Percentiles rank a stretch among this genome's conserved stretches.
phyloP scores from a whole-genome alignment of 352 stramenopile species.

The Phytophthora citrophthora region DNA sequence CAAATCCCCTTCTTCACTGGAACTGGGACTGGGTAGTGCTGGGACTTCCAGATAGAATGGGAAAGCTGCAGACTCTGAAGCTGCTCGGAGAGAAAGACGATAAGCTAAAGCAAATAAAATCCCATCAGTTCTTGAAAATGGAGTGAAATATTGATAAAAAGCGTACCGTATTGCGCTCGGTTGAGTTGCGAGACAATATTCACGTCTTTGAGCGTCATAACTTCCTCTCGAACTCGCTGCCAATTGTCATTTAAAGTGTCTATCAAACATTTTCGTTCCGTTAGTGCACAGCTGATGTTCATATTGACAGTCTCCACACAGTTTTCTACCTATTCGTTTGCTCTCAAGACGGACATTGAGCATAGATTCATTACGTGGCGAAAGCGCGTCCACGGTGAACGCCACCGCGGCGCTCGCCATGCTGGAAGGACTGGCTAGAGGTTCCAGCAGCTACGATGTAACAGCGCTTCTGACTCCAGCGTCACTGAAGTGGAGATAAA shows the following conservation, averaged over 20 bases:
- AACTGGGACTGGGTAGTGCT: constrained; percentile 6
- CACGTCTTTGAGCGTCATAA: constrained; percentile 15
- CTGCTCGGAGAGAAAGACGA: constrained; percentile 22
- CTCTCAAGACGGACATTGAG: constrained; percentile 22
- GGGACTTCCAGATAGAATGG: constrained; percentile 26
- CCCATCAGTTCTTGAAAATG: neutral
- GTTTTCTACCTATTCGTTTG: constrained; percentile 12
- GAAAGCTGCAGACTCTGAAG: constrained; percentile 17
- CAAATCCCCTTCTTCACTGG: constrained; percentile 15
- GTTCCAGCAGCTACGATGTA: constrained; percentile 13
- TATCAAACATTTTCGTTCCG: constrained; percentile 3
- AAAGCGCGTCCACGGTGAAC: constrained; percentile 26
- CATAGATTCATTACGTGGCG: constrained; percentile 1
- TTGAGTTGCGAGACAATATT: constrained; percentile 32
- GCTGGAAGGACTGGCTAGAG: constrained; percentile 7
- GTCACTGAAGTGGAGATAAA: constrained; percentile 5
- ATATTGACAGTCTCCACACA: neutral
- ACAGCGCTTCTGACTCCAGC: constrained; percentile 19
- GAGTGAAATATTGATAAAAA: too few relatives aligned
- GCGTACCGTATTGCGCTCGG: constrained; percentile 24
- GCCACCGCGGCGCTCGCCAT: constrained; percentile 35
- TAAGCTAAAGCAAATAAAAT: constrained; percentile 14
- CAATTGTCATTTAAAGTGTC: constrained; percentile 15
- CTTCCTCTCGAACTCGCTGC: constrained; percentile 21
- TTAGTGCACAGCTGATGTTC: neutral